phyloP scores from a whole-genome alignment of 1,284 basidiomycete genomes.

The Melampsora larici-populina region DNA sequence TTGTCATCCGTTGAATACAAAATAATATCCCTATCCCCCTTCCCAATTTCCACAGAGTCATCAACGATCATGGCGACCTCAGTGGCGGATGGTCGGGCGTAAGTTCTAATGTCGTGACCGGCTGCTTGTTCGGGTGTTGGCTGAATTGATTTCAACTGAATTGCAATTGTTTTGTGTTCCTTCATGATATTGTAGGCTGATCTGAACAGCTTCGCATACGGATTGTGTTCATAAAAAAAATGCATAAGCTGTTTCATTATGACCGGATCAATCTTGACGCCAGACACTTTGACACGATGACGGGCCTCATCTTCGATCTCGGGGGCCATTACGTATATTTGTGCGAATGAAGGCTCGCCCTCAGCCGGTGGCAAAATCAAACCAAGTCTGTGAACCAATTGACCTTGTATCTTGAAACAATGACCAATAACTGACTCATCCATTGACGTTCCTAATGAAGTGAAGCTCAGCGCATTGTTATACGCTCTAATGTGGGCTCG shows the following conservation, averaged over 20 bases:
- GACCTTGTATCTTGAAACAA: too few relatives aligned
- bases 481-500: too few relatives aligned
- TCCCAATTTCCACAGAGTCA: too few relatives aligned
- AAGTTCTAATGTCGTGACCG: background rate
- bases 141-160: background rate
- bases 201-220: background rate
- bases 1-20: background rate
- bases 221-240: conserved; percentile 9
- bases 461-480: too few relatives aligned
- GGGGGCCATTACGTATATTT: background rate
- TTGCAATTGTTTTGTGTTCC: background rate
- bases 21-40: too few relatives aligned
- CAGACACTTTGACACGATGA: background rate
- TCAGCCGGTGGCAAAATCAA: too few relatives aligned
- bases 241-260: background rate
- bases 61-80: background rate
- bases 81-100: too few relatives aligned
- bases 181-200: background rate
- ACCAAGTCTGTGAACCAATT: too few relatives aligned
- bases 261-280: too few relatives aligned
- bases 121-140: background rate
- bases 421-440: too few relatives aligned
- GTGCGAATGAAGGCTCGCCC: background rate
- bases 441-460: too few relatives aligned
- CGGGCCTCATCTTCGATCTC: background rate